Evolutionary conservation across 495 filamentous ascomycete species (phyloP).

Genomic region (Pyrenula aspistea): DNA sequence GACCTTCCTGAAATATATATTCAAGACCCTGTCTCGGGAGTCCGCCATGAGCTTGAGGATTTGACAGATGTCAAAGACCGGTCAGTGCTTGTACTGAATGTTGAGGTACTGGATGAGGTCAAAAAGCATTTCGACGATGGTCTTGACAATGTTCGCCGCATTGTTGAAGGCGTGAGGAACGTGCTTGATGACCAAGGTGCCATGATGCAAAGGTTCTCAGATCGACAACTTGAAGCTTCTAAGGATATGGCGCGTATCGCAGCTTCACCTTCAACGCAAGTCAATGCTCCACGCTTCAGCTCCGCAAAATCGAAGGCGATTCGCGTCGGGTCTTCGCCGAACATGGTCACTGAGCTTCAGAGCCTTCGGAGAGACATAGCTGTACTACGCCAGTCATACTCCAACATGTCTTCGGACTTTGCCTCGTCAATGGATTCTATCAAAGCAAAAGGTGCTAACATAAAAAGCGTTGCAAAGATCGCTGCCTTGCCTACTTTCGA

Average conservation of each 20-base stretch:
- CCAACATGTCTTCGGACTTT: conserved; percentile 77
- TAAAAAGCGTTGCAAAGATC: conserved; percentile 65
- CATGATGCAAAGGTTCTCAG: conserved; percentile 76
- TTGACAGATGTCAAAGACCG: conserved; percentile 90
- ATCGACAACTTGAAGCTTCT: conserved; percentile 79
- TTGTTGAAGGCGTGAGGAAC: conserved; percentile 72
- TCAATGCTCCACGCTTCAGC: conserved; percentile 15
- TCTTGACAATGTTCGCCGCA: conserved; percentile 60
- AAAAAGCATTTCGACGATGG: conserved; percentile 94
- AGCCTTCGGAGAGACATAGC: conserved; percentile 82
- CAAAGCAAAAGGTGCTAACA: conserved; percentile 61
- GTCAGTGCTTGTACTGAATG: conserved; percentile 83
- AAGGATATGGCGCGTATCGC: conserved; percentile 82
- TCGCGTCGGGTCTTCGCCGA: conserved; percentile 7
- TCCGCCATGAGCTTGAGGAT: conserved; percentile 92
- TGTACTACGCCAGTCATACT: conserved; percentile 85
- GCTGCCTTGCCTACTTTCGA: conserved; percentile 50
- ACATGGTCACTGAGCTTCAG: conserved; percentile 56
- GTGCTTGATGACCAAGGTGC: conserved; percentile 68
- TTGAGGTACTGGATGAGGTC: conserved; percentile 91
- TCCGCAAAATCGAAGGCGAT: conserved; percentile 7
- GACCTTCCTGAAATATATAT: conserved; percentile 97
- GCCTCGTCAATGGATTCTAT: conserved; percentile 76
- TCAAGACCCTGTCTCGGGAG: conserved; percentile 87
- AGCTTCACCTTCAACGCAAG: conserved; percentile 40